Evolutionary conservation across 805 yeast species (phyloP).

Genomic region (Lipomyces orientalis): DNA sequence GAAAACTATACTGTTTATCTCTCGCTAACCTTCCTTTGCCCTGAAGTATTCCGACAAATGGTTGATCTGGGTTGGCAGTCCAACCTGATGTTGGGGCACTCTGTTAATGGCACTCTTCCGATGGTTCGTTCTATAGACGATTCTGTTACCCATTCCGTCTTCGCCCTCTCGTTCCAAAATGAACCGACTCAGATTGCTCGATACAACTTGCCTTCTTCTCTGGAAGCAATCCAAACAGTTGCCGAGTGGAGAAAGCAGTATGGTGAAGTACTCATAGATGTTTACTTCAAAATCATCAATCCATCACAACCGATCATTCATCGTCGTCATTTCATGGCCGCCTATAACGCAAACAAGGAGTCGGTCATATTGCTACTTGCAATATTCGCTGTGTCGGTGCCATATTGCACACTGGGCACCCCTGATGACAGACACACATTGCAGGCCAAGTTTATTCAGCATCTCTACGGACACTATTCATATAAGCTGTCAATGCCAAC

Average conservation of each 20-base stretch:
- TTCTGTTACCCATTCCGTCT: slow-evolving; percentile 13
- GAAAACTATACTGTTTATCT: slow-evolving; percentile 19
- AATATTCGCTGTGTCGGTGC: slow-evolving; percentile 26
- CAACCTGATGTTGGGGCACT: background rate
- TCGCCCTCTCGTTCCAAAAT: slow-evolving; percentile 18
- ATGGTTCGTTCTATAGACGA: slow-evolving; percentile 12
- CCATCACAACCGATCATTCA: slow-evolving; percentile 29
- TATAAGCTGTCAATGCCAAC: slow-evolving; percentile 18
- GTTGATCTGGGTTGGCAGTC: slow-evolving; percentile 12
- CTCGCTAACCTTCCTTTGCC: slow-evolving; percentile 25
- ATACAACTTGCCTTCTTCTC: slow-evolving; percentile 1
- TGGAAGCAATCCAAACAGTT: slow-evolving; percentile 12
- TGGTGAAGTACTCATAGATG: slow-evolving; percentile 15
- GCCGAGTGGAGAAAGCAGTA: slow-evolving; percentile 26
- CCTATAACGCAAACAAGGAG: slow-evolving; percentile 23
- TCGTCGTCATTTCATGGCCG: slow-evolving; percentile 28
- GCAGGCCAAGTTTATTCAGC: slow-evolving; percentile 22
- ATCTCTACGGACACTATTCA: slow-evolving; percentile 12
- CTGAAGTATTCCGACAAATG: slow-evolving; percentile 21
- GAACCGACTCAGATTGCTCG: slow-evolving; percentile 10
- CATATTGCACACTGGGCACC: background rate
- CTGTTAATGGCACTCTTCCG: background rate
- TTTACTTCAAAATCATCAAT: slow-evolving; percentile 24
- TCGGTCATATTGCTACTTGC: slow-evolving; percentile 30
- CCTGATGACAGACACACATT: slow-evolving; percentile 15